A percentile compares a stretch with the other conserved stretches of the same genome.
phyloP scores from a whole-genome alignment of 1,284 basidiomycete species.

The Lentinula novae-zelandiae region DNA sequence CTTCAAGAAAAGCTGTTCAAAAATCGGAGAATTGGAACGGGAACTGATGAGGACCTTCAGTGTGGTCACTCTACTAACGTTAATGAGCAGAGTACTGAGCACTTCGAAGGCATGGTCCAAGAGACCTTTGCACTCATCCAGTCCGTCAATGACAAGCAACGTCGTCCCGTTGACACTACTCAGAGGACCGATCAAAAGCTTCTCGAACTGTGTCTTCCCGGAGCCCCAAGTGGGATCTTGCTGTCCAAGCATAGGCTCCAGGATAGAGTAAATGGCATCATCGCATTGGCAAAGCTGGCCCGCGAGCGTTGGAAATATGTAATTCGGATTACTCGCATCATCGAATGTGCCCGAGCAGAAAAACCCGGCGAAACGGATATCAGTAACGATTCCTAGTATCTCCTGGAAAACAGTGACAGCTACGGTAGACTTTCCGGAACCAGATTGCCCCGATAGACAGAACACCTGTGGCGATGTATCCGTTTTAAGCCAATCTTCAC shows the following conservation, averaged over 20 bases:
- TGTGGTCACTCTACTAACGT: neutral
- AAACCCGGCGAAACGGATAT: neutral
- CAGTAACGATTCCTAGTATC: neutral
- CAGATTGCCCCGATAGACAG: neutral
- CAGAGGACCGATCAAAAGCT: neutral
- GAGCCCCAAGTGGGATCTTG: neutral
- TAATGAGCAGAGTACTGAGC: neutral
- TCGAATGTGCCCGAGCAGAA: neutral
- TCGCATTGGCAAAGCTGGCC: neutral
- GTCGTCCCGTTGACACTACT: neutral
- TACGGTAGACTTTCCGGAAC: neutral
- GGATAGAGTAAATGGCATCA: neutral
- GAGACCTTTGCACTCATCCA: neutral
- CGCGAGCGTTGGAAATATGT: slow-evolving; percentile 3
- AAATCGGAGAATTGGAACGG: neutral
- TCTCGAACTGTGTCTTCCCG: neutral
- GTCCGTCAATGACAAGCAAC: neutral
- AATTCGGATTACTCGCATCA: neutral
- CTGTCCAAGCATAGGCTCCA: neutral
- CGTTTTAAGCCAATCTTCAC: neutral
- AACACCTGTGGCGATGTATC: neutral
- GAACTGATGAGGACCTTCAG: neutral
- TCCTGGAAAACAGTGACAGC: neutral
- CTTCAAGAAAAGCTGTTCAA: neutral
- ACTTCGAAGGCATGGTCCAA: neutral